Evolutionary conservation across 2,329 filamentous ascomycete species (phyloP).

Genomic region (Monilinia laxa): DNA sequence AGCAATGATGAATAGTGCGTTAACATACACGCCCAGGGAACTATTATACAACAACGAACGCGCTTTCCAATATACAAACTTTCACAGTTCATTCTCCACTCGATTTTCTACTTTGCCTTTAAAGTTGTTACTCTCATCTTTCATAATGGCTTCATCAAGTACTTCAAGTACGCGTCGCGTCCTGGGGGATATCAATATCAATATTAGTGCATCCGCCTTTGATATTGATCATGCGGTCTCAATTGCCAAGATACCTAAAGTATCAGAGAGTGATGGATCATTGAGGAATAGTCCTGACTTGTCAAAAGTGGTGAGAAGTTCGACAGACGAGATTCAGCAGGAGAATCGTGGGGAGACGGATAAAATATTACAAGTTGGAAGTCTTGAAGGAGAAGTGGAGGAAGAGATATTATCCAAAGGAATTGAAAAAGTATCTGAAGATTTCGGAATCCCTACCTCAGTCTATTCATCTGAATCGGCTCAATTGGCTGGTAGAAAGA

Average conservation of each 20-base stretch:
- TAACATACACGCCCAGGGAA: background rate
- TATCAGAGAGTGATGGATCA: too few species aligned
- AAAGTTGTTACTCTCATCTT: background rate
- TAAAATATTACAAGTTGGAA: background rate
- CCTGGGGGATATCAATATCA: slow-evolving; percentile 66
- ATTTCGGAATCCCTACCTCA: background rate
- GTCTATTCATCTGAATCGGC: background rate
- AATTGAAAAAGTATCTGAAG: background rate
- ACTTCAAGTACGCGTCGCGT: slow-evolving; percentile 30
- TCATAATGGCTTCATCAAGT: slow-evolving; percentile 25
- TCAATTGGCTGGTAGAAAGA: background rate
- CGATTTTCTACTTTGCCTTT: background rate
- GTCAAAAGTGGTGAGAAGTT: background rate
- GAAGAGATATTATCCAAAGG: background rate
- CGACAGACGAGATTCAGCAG: background rate
- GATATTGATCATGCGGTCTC: background rate
- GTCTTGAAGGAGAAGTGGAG: background rate
- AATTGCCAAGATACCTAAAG: background rate
- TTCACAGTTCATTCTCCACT: background rate
- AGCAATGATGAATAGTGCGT: background rate
- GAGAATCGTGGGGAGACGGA: background rate
- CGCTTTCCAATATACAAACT: background rate
- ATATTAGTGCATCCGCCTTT: slow-evolving; percentile 24
- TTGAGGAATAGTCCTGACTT: fast-evolving
- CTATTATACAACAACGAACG: background rate